phyloP scores from a whole-genome alignment of 805 yeast genomes.

The Nakazawaea siamensis region DNA sequence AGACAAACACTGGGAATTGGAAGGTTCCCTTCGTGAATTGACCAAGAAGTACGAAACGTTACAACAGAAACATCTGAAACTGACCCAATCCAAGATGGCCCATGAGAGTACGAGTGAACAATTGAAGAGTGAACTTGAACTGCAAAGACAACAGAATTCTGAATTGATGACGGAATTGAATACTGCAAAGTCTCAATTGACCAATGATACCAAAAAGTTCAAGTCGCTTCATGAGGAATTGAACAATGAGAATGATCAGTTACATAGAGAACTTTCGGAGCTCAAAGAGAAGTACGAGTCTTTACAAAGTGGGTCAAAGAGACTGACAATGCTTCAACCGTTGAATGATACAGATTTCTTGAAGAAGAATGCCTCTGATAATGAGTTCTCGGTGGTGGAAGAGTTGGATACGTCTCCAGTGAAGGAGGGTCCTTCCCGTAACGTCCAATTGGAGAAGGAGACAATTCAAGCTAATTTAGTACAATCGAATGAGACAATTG shows the following conservation, averaged over 20 bases:
- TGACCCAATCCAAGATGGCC: slow-evolving; percentile 27
- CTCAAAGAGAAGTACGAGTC: slow-evolving; percentile 13
- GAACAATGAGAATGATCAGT: slow-evolving; percentile 61
- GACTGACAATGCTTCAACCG: neutral
- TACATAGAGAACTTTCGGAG: slow-evolving; percentile 30
- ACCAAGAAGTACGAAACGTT: slow-evolving; percentile 34
- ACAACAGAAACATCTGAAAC: slow-evolving; percentile 30
- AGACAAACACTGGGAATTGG: slow-evolving; percentile 62
- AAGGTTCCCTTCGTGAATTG: slow-evolving; percentile 32
- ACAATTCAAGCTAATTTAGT: slow-evolving; percentile 55
- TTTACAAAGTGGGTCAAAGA: slow-evolving; percentile 1
- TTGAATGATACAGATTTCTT: slow-evolving; percentile 10
- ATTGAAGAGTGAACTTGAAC: slow-evolving; percentile 43
- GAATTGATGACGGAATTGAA: slow-evolving; percentile 31
- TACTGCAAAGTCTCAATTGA: slow-evolving; percentile 25
- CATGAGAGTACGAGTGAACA: slow-evolving; percentile 18
- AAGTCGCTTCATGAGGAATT: slow-evolving; percentile 46
- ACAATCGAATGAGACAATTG: slow-evolving; percentile 55
- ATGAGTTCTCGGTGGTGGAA: slow-evolving; percentile 16
- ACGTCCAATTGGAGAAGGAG: slow-evolving; percentile 51
- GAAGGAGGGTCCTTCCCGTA: slow-evolving; percentile 28
- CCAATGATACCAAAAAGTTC: slow-evolving; percentile 37
- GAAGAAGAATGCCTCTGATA: slow-evolving; percentile 24
- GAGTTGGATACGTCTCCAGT: slow-evolving; percentile 23
- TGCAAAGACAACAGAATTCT: slow-evolving; percentile 27